Evolutionary conservation across 192 early-diverging fungal genomes (phyloP).

Genomic region (Dissophora globulifera): DNA sequence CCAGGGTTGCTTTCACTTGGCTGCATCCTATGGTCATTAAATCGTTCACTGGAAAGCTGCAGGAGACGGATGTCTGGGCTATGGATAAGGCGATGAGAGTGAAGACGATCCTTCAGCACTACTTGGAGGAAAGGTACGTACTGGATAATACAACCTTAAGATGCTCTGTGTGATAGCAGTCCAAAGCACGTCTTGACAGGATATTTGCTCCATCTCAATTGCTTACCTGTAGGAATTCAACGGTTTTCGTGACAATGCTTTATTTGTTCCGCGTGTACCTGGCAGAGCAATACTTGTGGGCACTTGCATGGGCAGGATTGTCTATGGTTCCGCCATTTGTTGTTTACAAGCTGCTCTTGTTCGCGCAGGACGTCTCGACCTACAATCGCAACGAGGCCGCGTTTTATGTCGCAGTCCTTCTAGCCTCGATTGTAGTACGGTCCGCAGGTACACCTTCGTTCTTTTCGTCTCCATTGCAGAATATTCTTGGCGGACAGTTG

Average conservation of each 20-base stretch:
- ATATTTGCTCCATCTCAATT: background rate
- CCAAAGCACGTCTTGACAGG: no score
- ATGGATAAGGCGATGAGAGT: slow-evolving; percentile 31
- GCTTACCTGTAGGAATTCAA: slow-evolving; percentile 11
- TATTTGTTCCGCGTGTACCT: slow-evolving; percentile 24
- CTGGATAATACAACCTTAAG: no score
- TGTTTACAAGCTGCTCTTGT: slow-evolving; percentile 32
- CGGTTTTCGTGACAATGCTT: slow-evolving; percentile 48
- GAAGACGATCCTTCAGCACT: slow-evolving; percentile 38
- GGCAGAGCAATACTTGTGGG: slow-evolving; percentile 42
- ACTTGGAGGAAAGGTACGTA: slow-evolving; percentile 35
- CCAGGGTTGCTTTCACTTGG: slow-evolving; percentile 47
- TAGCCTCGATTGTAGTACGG: slow-evolving; percentile 27
- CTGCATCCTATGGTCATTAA: slow-evolving; percentile 50
- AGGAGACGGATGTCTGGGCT: slow-evolving; percentile 45
- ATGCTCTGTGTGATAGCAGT: no score
- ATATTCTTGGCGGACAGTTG: no score
- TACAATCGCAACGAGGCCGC: slow-evolving; percentile 52
- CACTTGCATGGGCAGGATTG: slow-evolving; percentile 25
- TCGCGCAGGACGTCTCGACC: slow-evolving; percentile 32
- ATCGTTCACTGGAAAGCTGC: slow-evolving; percentile 23
- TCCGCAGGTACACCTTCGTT: slow-evolving; percentile 28
- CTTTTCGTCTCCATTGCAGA: background rate
- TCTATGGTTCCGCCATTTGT: slow-evolving; percentile 45
- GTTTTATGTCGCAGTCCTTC: slow-evolving; percentile 33